Conservation (phyloP, 1,284 basidiomycete species). For the Baeospora myosura region DNA sequence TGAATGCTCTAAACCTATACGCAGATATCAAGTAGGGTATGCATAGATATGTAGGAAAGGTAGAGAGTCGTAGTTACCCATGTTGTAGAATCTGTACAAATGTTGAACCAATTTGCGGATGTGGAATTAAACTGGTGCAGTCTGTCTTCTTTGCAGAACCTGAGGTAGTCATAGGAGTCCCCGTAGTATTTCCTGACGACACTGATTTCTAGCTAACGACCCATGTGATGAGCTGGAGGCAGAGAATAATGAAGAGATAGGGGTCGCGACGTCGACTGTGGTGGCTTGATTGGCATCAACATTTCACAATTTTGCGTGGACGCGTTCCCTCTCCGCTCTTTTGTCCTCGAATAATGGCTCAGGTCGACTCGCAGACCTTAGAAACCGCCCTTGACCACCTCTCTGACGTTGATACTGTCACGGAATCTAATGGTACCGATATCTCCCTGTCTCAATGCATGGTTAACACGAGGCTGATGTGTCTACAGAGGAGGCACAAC, state of each 20-base stretch:
- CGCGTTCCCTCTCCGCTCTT: slow-evolving; percentile 18
- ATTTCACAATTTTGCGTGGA: slow-evolving; percentile 10
- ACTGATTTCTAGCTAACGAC: too few species aligned
- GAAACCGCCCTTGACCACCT: slow-evolving; percentile 20
- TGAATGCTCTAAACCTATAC: slow-evolving; percentile 69
- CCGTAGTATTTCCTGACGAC: too few species aligned
- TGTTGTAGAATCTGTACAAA: too few species aligned
- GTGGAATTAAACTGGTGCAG: too few species aligned
- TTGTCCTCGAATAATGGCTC: slow-evolving; percentile 36
- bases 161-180: too few species aligned
- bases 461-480: slow-evolving; percentile 42
- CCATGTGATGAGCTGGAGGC: too few species aligned
- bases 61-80: too few species aligned
- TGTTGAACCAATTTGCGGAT: too few species aligned
- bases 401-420: slow-evolving; percentile 16
- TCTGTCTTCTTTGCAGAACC: too few species aligned
- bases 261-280: slow-evolving; percentile 26
- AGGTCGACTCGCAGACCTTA: slow-evolving; percentile 29
- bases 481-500: slow-evolving; percentile 22
- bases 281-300: slow-evolving; percentile 18
- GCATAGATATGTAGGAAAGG: too few species aligned
- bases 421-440: slow-evolving; percentile 17
- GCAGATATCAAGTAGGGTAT: slow-evolving; percentile 38
- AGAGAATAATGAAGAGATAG: too few species aligned
- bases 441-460: not conserved